A percentile compares a stretch with the other conserved stretches of the same genome.
phyloP scores from a whole-genome alignment of 495 filamentous ascomycete genomes.

The Coniosporium apollinis region DNA sequence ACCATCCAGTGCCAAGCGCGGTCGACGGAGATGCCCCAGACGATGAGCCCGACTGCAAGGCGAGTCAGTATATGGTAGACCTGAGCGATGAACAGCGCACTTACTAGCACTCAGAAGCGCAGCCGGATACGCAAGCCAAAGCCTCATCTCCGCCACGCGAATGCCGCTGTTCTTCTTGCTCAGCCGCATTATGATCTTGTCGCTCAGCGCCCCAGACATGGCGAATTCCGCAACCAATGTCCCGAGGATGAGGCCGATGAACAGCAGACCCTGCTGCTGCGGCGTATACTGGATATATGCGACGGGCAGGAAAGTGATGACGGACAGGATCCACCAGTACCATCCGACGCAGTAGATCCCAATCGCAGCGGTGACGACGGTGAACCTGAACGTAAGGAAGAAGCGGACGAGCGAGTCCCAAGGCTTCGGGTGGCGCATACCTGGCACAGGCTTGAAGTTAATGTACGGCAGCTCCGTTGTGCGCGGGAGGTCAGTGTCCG shows the following conservation, averaged over 20 bases:
- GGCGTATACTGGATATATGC: slow-evolving; percentile 37
- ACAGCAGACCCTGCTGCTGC: slow-evolving; percentile 41
- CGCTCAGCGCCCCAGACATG: slow-evolving; percentile 38
- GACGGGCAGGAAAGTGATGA: slow-evolving; percentile 42
- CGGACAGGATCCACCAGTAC: slow-evolving; percentile 48
- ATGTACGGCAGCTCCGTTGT: slow-evolving; percentile 35
- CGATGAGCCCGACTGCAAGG: slow-evolving; percentile 18
- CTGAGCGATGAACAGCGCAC: no score
- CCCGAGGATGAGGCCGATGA: slow-evolving; percentile 39
- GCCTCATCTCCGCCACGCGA: slow-evolving; percentile 38
- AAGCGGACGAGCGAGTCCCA: slow-evolving; percentile 34
- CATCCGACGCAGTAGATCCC: slow-evolving; percentile 38
- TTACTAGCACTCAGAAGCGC: slow-evolving; percentile 30
- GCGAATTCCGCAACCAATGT: slow-evolving; percentile 37
- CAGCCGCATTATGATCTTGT: slow-evolving; percentile 31
- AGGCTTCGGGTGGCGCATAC: slow-evolving; percentile 35
- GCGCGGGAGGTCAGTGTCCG: slow-evolving; percentile 18
- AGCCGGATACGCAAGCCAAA: slow-evolving; percentile 44
- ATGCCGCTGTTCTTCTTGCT: slow-evolving; percentile 30
- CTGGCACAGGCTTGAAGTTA: slow-evolving; percentile 34
- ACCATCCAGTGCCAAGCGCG: slow-evolving; percentile 41
- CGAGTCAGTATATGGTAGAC: background rate
- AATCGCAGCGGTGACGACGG: slow-evolving; percentile 29
- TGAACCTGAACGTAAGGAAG: slow-evolving; percentile 31
- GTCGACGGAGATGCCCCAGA: slow-evolving; percentile 45